Evolutionary conservation across 2,329 filamentous ascomycete genomes (phyloP), one percentile per base, ranked within the genome.

Genomic region (Penicillium janthinellum): DNA sequence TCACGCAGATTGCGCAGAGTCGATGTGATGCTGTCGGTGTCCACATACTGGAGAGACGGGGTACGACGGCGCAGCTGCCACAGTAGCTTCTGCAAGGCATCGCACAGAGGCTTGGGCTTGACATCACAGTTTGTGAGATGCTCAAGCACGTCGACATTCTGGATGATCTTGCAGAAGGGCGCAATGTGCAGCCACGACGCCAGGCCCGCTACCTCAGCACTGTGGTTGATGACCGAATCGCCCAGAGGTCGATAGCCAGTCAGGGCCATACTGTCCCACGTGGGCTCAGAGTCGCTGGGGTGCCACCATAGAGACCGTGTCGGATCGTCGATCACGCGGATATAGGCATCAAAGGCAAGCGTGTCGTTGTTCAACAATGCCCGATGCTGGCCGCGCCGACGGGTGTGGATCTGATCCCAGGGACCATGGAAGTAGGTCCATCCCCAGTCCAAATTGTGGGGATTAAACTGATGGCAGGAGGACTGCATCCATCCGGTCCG

Each of bases 251-350:
- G 81, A 54, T 87, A 77, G 4, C 85, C 85, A 34, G 85, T 86
- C 71, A 86, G 80, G 5, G 78, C 75, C 65, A 85, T 77, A 65
- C 83, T 84, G 65, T 86, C 82, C 84, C 83, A 86, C 22, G 75
- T 73, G 5, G 80, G 78, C 61, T 85, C 83, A 0, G 82, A 78
- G 39, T 82, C 76, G 56, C 79, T 84, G 35, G 78, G 73, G 67
- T 87, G 84, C 75, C 85, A 86, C 84, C 85, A 88, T 35, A 88
- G 73, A 48, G 84, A 84, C 38, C 81, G 77, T 0, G 86, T 88
- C 2, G 85, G 80, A 64, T 88, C 86, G 25, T 88, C 72, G 53
- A 88, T 75, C 44, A 86, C 78, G 17, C 85, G 83, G 59, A 88
- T 83, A 68, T 88, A 88, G 0, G 82, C 84, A 60, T 84, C 84